A percentile compares a stretch with the other conserved stretches of the same genome.
phyloP scores from a whole-genome alignment of 768 basidiomycete species.

The Termitomyces sp. region DNA sequence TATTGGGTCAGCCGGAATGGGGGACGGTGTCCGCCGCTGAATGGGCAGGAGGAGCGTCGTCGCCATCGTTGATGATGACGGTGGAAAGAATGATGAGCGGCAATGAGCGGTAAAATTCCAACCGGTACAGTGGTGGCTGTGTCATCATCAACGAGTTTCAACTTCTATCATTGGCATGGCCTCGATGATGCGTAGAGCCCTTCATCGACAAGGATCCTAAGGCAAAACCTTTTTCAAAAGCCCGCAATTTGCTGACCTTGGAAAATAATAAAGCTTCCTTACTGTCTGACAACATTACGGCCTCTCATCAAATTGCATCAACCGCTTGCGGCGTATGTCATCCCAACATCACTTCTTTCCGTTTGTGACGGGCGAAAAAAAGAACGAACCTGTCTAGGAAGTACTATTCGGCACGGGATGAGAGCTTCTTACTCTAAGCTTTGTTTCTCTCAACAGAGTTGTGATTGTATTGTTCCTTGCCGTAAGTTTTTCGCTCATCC shows the following conservation, averaged over 20 bases:
- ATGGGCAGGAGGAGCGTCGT: slow-evolving; percentile 3
- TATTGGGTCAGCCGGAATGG: slow-evolving; percentile 12
- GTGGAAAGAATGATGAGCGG: background rate
- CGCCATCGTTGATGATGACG: slow-evolving; percentile 8
- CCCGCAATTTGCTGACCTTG: background rate
- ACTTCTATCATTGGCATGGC: background rate
- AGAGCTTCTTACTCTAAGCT: background rate
- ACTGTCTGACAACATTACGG: background rate
- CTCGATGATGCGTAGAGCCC: background rate
- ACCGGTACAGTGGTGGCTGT: slow-evolving; percentile 2
- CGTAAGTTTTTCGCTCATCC: too few species aligned
- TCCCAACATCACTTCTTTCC: background rate
- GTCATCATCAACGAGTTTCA: background rate
- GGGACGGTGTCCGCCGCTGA: slow-evolving; percentile 23
- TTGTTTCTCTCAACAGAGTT: background rate
- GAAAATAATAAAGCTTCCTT: background rate
- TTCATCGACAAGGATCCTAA: background rate
- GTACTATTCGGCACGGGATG: background rate
- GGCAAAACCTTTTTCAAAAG: background rate
- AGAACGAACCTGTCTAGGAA: background rate
- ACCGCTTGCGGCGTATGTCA: background rate
- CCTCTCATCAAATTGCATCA: background rate
- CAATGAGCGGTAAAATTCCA: background rate
- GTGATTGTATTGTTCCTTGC: background rate
- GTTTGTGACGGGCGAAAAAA: background rate